Conservation (phyloP, 345 rosid species). For the Eucalyptus cloeziana region DNA sequence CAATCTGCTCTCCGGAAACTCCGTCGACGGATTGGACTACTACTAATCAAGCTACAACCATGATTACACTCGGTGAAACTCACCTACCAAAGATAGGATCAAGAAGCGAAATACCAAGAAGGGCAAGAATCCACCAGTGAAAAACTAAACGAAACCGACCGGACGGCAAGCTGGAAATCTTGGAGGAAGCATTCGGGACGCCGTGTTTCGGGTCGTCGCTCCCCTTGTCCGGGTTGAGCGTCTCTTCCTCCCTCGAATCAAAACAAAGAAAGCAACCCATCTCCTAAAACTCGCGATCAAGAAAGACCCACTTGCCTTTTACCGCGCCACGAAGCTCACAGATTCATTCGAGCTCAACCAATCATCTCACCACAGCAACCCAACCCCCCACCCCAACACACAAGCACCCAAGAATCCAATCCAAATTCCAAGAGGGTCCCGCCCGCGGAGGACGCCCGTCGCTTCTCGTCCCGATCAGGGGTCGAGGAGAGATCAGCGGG, state of each 20-base stretch:
- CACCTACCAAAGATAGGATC: conserved; percentile 18
- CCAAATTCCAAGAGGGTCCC: neutral
- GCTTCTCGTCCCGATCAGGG: neutral
- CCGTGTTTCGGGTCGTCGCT: conserved; percentile 35
- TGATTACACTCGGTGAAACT: neutral
- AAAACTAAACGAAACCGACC: conserved; percentile 19
- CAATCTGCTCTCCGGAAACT: neutral
- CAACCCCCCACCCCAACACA: neutral
- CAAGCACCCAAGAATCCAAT: neutral
- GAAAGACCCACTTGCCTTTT: neutral
- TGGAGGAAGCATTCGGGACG: conserved; percentile 36
- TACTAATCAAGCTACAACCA: neutral
- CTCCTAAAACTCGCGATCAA: neutral
- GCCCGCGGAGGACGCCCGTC: neutral
- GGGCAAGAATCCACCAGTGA: neutral
- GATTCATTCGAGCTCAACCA: neutral
- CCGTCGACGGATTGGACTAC: neutral
- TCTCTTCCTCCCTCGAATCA: conserved; percentile 74
- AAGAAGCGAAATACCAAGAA: neutral
- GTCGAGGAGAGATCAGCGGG: neutral
- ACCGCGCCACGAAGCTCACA: neutral
- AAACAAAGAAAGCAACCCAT: conserved; percentile 95
- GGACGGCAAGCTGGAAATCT: conserved; percentile 54
- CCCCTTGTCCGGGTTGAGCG: conserved; percentile 41
- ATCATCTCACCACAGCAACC: neutral